phyloP scores from a whole-genome alignment of 1,284 basidiomycete species.

The Mycosarcoma mackinlayi region DNA sequence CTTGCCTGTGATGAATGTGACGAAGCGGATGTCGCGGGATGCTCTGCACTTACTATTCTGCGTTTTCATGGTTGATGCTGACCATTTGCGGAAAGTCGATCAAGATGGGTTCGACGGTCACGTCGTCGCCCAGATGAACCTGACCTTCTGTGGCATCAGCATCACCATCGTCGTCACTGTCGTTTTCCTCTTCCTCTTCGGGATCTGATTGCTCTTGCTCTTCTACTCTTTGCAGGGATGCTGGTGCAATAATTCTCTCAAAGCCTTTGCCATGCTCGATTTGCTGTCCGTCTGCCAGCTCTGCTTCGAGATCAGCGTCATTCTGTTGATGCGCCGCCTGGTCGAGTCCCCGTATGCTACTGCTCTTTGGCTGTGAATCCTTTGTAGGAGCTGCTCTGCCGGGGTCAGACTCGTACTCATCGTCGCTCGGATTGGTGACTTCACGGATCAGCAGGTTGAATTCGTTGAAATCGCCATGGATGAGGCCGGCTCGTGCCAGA shows the following conservation, averaged over 20 bases:
- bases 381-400: constrained; percentile 15
- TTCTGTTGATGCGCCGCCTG: not conserved
- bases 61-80: constrained; percentile 94
- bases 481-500: constrained; percentile 89
- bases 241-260: constrained; percentile 46
- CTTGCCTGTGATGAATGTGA: not conserved
- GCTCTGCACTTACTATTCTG: constrained; percentile 93
- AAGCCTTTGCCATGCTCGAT: constrained; percentile 62
- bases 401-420: constrained; percentile 29
- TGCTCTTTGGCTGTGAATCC: constrained; percentile 12
- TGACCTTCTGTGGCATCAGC: constrained; percentile 75
- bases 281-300: constrained; percentile 23
- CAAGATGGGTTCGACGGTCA: constrained; percentile 81
- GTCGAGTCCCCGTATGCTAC: not conserved
- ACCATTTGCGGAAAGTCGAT: constrained; percentile 99
- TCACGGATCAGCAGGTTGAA: constrained; percentile 94
- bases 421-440: constrained; percentile 30
- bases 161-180: constrained; percentile 69
- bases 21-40: not conserved
- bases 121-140: constrained; percentile 81
- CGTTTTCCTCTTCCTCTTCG: constrained; percentile 41
- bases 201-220: constrained; percentile 31
- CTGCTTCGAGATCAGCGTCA: constrained; percentile 10
- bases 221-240: constrained; percentile 19
- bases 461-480: constrained; percentile 99